Conservation (phyloP, 1,284 basidiomycete genomes). For the Moesziomyces parantarcticus region DNA sequence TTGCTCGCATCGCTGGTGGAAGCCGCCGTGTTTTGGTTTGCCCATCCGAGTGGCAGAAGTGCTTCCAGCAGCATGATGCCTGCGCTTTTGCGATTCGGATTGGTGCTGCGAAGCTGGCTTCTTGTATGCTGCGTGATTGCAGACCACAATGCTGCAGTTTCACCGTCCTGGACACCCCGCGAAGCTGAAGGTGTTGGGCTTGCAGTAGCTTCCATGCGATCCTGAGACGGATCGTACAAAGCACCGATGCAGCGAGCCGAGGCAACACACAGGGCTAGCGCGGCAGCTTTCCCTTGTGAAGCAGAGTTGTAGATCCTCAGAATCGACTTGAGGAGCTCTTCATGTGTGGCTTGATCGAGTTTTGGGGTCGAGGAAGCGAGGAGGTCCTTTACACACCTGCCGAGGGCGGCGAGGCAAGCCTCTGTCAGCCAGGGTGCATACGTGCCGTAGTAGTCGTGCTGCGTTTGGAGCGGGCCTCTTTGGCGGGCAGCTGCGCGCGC, state of each 20-base stretch:
- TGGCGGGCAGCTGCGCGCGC: slow-evolving; percentile 23
- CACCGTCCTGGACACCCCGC: slow-evolving; percentile 8
- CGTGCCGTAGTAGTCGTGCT: slow-evolving; percentile 19
- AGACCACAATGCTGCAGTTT: slow-evolving; percentile 24
- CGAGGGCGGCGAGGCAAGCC: slow-evolving; percentile 20
- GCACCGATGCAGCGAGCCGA: slow-evolving; percentile 26
- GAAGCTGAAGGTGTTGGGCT: background rate
- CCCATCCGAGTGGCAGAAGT: slow-evolving; percentile 31
- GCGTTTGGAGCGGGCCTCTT: slow-evolving; percentile 7
- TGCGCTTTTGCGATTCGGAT: slow-evolving; percentile 36
- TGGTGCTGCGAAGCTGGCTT: slow-evolving; percentile 32
- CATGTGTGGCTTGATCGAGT: background rate
- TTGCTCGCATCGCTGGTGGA: background rate
- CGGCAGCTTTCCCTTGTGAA: slow-evolving; percentile 24
- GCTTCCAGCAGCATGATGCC: slow-evolving; percentile 26
- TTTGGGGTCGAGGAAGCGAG: background rate
- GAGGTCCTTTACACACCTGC: slow-evolving; percentile 1
- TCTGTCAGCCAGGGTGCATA: slow-evolving; percentile 38
- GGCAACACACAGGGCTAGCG: slow-evolving; percentile 31
- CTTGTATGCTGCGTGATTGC: slow-evolving; percentile 21
- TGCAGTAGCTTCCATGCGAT: too few species aligned
- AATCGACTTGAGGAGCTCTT: slow-evolving; percentile 7
- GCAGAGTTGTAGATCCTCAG: slow-evolving; percentile 33
- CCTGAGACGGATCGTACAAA: background rate
- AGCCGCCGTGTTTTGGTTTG: background rate